phyloP scores from a whole-genome alignment of 768 basidiomycete genomes.

The Suillus tomentosus region DNA sequence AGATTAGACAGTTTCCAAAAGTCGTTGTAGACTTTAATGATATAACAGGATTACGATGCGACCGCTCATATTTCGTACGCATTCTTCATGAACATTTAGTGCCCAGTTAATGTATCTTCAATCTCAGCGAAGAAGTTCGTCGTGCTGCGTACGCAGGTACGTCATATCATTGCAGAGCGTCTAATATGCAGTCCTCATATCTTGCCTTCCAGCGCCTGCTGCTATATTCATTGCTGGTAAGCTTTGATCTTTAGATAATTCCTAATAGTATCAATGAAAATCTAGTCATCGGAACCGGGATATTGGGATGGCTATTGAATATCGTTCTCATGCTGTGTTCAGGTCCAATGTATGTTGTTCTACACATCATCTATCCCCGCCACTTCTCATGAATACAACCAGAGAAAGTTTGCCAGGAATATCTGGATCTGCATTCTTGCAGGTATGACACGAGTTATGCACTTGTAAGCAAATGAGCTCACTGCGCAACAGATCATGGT shows the following conservation, averaged over 20 bases:
- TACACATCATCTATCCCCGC: not conserved
- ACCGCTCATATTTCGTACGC: conserved; percentile 81
- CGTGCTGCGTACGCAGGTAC: conserved; percentile 77
- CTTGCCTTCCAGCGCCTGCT: conserved; percentile 42
- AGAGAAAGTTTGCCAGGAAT: conserved; percentile 68
- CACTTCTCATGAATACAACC: conserved; percentile 6
- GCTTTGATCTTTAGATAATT: not conserved
- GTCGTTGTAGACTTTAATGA: conserved; percentile 1
- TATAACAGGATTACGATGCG: conserved; percentile 71
- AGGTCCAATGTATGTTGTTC: conserved; percentile 60
- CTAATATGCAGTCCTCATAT: not conserved
- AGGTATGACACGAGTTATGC: conserved; percentile 38
- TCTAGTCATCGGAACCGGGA: conserved; percentile 69
- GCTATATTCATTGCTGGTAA: conserved; percentile 61
- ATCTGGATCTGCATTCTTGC: conserved; percentile 72
- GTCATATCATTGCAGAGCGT: conserved; percentile 29
- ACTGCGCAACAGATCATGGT: conserved; percentile 61
- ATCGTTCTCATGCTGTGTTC: conserved; percentile 86
- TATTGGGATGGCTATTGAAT: conserved; percentile 86
- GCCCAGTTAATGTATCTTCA: not conserved
- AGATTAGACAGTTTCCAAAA: conserved; percentile 6
- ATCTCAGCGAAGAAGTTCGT: conserved; percentile 70
- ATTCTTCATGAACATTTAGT: conserved; percentile 3
- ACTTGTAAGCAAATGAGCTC: conserved; percentile 4
- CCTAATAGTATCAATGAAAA: conserved; percentile 1